These are phyloP conservation scores for Schizosaccharomyces lindneri DNA, from an alignment of 805 yeast genomes.

Conservation along the genomic window DNA sequence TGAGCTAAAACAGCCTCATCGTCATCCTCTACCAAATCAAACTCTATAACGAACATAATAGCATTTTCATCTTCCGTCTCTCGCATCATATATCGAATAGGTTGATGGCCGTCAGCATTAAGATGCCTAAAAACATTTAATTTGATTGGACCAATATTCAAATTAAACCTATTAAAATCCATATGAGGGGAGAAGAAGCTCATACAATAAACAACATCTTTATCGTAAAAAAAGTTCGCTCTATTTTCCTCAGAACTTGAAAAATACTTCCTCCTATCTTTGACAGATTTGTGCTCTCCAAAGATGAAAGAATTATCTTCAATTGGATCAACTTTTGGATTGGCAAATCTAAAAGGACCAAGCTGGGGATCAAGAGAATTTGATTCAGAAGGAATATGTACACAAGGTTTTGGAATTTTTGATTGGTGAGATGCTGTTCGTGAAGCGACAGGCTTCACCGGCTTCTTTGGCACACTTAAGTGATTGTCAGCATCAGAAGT, in stretches of 20 bases:
- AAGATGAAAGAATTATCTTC: conserved; percentile 1
- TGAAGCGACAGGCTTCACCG: not conserved
- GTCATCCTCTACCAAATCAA: conserved; percentile 1
- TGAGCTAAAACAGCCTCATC: not conserved
- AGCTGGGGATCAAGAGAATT: not conserved
- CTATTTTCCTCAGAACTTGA: not conserved
- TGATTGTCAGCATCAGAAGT: not conserved
- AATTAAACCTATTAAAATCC: conserved; percentile 1
- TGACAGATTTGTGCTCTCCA: conserved; percentile 1
- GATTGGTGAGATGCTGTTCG: not conserved
- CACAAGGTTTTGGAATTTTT: not conserved
- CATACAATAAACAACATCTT: conserved; percentile 3
- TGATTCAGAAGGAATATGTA: not conserved
- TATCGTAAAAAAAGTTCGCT: not conserved
- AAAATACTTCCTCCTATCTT: conserved; percentile 3
- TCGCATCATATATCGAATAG: conserved; percentile 1
- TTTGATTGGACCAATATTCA: not conserved
- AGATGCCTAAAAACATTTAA: not conserved
- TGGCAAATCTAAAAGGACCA: conserved; percentile 1
- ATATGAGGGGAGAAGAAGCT: conserved; percentile 3
- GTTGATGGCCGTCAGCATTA: not conserved
- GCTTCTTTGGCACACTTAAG: too few species aligned
- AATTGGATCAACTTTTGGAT: conserved; percentile 3
- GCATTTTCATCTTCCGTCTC: not conserved
- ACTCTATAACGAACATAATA: conserved; percentile 1